Percentiles rank a stretch among this genome's conserved stretches.
phyloP scores from a whole-genome alignment of 768 basidiomycete genomes.

The Lactarius sp. region DNA sequence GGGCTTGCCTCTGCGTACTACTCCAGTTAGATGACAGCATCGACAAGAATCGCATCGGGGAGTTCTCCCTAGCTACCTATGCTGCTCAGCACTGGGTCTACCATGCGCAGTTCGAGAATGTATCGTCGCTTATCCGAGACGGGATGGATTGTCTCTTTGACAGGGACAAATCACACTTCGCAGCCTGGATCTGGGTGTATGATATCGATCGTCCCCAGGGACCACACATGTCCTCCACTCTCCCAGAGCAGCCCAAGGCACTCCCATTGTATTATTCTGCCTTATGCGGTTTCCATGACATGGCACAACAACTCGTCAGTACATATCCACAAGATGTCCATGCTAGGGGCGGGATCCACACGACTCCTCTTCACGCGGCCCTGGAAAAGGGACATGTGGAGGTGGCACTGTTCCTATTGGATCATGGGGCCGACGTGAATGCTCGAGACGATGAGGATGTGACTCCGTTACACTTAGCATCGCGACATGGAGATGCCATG shows the following conservation, averaged over 20 bases:
- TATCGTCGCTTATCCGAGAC: too few relatives aligned
- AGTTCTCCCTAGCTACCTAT: not conserved
- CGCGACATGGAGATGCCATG: too few relatives aligned
- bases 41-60: not conserved
- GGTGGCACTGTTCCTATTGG: too few relatives aligned
- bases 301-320: not conserved
- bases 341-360: too few relatives aligned
- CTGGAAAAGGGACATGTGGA: too few relatives aligned
- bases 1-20: not conserved
- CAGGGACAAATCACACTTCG: not conserved
- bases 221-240: not conserved
- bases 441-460: too few relatives aligned
- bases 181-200: not conserved
- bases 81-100: not conserved
- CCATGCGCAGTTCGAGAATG: not conserved
- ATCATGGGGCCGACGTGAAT: too few relatives aligned
- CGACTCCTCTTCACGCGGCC: too few relatives aligned
- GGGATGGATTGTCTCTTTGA: too few relatives aligned
- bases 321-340: too few relatives aligned
- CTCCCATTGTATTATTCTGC: not conserved
- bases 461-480: too few relatives aligned
- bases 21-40: not conserved
- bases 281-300: not conserved
- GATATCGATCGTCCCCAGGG: not conserved
- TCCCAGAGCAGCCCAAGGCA: too few relatives aligned